These are phyloP conservation scores for Oropetium thomaeum DNA, from an alignment of 176 grass and related monocot species.

Conservation along the genomic window DNA sequence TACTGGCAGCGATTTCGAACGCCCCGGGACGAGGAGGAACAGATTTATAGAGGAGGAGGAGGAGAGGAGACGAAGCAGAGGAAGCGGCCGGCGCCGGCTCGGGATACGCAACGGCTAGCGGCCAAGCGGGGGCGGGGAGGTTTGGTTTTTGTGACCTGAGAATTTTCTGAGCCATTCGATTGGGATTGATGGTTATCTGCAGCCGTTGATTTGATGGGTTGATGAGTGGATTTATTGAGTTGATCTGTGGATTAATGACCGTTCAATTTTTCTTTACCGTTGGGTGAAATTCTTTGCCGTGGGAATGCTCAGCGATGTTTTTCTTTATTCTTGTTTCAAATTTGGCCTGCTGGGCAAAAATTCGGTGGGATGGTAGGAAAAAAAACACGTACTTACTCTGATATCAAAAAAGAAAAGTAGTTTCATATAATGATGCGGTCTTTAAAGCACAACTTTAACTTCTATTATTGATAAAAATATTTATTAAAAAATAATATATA, in stretches of 20 bases:
- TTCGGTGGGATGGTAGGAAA: too few relatives aligned
- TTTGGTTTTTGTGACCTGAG: neutral
- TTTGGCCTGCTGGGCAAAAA: too few relatives aligned
- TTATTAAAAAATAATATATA: too few relatives aligned
- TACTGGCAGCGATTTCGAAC: neutral
- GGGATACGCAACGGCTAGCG: conserved; percentile 48
- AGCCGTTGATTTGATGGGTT: neutral
- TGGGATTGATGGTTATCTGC: neutral
- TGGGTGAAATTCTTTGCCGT: neutral
- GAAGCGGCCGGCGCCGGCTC: conserved; percentile 3
- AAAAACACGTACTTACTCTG: too few relatives aligned
- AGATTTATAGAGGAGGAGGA: conserved; percentile 29
- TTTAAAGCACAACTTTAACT: too few relatives aligned
- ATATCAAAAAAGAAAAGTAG: too few relatives aligned
- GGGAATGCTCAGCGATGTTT: neutral
- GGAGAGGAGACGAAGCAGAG: neutral
- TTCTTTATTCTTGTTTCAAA: neutral
- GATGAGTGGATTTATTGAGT: neutral
- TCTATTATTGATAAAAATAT: too few relatives aligned
- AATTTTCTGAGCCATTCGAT: conserved; percentile 27
- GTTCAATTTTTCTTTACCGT: conserved; percentile 5
- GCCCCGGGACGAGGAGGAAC: neutral
- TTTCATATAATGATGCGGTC: too few relatives aligned
- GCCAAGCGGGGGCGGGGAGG: neutral
- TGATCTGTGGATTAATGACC: neutral